These are phyloP conservation scores for Globisporangium orthogonon DNA, from an alignment of 352 stramenopile genomes.

Conservation along the genomic window DNA sequence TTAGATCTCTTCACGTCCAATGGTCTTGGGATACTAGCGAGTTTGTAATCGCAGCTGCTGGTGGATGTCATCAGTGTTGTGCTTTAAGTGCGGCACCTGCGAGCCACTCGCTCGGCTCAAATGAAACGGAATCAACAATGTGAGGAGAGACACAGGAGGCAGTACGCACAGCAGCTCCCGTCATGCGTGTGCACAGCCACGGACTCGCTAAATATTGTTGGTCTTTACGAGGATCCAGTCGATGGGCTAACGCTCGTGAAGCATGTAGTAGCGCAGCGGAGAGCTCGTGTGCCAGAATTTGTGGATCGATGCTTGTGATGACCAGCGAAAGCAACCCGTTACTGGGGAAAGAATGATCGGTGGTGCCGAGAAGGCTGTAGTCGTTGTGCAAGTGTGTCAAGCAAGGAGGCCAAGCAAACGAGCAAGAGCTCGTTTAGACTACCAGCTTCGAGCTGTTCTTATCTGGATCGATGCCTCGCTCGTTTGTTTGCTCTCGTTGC, in stretches of 20 bases:
- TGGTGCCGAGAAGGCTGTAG: not conserved
- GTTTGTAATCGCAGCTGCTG: conserved; percentile 5
- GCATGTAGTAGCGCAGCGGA: not conserved
- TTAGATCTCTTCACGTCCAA: not conserved
- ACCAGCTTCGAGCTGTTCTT: too few relatives aligned
- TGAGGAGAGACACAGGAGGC: too few relatives aligned
- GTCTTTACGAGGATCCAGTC: not conserved
- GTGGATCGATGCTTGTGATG: not conserved
- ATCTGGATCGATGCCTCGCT: too few relatives aligned
- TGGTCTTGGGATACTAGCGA: conserved; percentile 2
- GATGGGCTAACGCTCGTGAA: not conserved
- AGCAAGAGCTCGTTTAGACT: too few relatives aligned
- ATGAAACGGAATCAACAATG: not conserved
- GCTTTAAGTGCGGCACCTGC: not conserved
- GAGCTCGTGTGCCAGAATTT: not conserved
- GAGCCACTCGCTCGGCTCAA: not conserved
- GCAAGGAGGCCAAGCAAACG: not conserved
- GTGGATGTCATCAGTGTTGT: conserved; percentile 1
- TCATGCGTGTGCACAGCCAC: not conserved
- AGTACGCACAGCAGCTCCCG: not conserved
- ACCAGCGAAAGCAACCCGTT: not conserved
- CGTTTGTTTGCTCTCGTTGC: too few relatives aligned
- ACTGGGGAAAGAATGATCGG: not conserved
- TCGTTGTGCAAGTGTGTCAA: not conserved
- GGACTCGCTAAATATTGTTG: not conserved